Conservation (phyloP, 306 rosid species). For the Cicer pinnatifidum region DNA sequence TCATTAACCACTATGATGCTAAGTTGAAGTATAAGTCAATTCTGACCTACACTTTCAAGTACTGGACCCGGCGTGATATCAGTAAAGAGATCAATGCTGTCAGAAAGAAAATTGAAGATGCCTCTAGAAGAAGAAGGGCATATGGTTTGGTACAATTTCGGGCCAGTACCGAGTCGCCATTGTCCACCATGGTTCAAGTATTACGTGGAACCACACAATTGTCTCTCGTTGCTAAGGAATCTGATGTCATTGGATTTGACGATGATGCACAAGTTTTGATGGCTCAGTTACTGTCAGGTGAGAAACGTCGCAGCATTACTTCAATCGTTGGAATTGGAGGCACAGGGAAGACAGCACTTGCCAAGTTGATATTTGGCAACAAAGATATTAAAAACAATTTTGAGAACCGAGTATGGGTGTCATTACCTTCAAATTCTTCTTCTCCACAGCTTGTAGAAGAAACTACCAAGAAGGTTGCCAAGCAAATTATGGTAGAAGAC, state of each 20-base stretch:
- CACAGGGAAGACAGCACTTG: conserved; percentile 52
- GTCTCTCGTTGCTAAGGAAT: not conserved
- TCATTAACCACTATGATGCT: not conserved
- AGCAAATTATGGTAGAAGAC: not conserved
- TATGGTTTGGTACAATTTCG: conserved; percentile 3
- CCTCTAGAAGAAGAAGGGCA: conserved; percentile 12
- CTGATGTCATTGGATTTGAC: conserved; percentile 37
- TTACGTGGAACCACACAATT: not conserved
- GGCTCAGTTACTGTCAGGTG: conserved; percentile 12
- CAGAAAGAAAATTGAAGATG: conserved; percentile 18
- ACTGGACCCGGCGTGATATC: not conserved
- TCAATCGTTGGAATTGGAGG: conserved; percentile 51
- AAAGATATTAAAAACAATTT: not conserved
- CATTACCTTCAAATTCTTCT: not conserved
- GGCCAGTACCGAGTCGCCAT: not conserved
- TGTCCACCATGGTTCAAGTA: not conserved
- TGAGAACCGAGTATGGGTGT: conserved; percentile 36
- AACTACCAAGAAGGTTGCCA: not conserved
- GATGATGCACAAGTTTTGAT: conserved; percentile 31
- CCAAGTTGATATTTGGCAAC: conserved; percentile 35
- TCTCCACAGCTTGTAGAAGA: conserved; percentile 4
- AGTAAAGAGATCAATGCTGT: not conserved
- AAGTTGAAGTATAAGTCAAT: not conserved
- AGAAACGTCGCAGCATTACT: not conserved
- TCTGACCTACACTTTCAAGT: not conserved